phyloP scores from a whole-genome alignment of 2,329 filamentous ascomycete genomes.

The Colletotrichum somersetense region DNA sequence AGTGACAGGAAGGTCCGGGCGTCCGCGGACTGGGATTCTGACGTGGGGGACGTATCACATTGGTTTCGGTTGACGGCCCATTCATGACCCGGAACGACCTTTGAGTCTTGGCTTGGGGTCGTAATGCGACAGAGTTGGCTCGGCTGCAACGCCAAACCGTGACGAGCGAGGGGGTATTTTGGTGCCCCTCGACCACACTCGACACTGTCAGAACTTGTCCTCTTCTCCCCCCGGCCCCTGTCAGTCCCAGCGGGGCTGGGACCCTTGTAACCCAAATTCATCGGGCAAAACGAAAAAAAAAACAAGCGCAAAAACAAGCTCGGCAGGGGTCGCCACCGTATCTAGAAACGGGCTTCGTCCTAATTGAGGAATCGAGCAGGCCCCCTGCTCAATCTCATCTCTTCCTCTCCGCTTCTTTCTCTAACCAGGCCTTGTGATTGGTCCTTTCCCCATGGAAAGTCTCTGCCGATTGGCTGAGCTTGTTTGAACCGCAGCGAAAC shows the following conservation, averaged over 20 bases:
- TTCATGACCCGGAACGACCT: slow-evolving; percentile 39
- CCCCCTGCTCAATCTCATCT: slow-evolving; percentile 36
- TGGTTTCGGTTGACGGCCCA: slow-evolving; percentile 43
- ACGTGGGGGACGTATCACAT: slow-evolving; percentile 42
- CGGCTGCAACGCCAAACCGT: slow-evolving; percentile 40
- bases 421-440: slow-evolving; percentile 19
- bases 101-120: slow-evolving; percentile 23
- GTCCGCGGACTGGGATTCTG: slow-evolving; percentile 37
- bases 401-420: slow-evolving; percentile 35
- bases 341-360: slow-evolving; percentile 40
- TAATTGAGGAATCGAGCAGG: slow-evolving; percentile 30
- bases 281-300: slow-evolving; percentile 19
- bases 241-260: slow-evolving; percentile 6
- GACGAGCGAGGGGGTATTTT: slow-evolving; percentile 9
- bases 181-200: neutral
- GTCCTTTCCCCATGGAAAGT: neutral
- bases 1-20: slow-evolving; percentile 35
- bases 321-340: slow-evolving; percentile 32
- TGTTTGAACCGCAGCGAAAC: slow-evolving; percentile 42
- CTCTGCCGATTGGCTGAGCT: slow-evolving; percentile 40
- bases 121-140: slow-evolving; percentile 36
- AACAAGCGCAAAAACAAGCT: slow-evolving; percentile 43
- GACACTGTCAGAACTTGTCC: neutral
- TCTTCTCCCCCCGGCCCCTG: neutral
- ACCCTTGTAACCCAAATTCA: slow-evolving; percentile 29